Evolutionary conservation across 2,329 filamentous ascomycete genomes (phyloP), one percentile per base, ranked within the genome.

Genomic region (Trichoderma polysporum): DNA sequence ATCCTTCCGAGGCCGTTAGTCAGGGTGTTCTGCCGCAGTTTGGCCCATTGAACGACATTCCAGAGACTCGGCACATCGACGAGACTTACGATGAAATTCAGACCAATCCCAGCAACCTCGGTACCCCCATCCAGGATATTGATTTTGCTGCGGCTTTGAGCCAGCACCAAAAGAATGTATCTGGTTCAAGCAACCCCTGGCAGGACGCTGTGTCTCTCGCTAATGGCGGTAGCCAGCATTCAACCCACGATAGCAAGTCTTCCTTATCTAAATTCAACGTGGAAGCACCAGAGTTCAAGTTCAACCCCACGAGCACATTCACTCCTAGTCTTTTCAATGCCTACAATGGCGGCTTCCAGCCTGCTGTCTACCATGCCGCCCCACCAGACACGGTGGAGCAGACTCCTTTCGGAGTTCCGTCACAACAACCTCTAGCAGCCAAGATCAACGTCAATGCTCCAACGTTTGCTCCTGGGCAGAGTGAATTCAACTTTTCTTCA

Each of bases 281-380:
- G 33, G 88, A 90, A 69, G 94, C 94, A 0, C 91, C 93, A 54
- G 92, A 95, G 74, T 97, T 97, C 82, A 92, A 90, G 72, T 94
- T 94, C 78, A 86, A 87, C 69, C 86, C 85, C 3, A 76, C 79
- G 12, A 85, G 76, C 72, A 79, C 78, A 29, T 88, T 87, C 72
- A 80, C 83, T 41, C 82, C 84, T 37, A 76, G 79, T 17, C 78
- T 83, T 62, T 86, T 87, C 73, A 80, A 79, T 45, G 87, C 87
- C 69, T 79, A 80, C 25, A 76, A 25, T 47, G 80, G 74, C 58
- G 73, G 72, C 56, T 84, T 85, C 75, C 83, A 88, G 71, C 83
- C 86, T 5, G 71, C 80, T 8, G 78, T 80, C 2, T 84, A 84
- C 74, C 81, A 83, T 68, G 67, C 41, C 15, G 57, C 37, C 12